Percentiles rank a stretch among this genome's conserved stretches.
phyloP scores from a whole-genome alignment of 106 monocot species.

The Platanthera zijinensis region DNA sequence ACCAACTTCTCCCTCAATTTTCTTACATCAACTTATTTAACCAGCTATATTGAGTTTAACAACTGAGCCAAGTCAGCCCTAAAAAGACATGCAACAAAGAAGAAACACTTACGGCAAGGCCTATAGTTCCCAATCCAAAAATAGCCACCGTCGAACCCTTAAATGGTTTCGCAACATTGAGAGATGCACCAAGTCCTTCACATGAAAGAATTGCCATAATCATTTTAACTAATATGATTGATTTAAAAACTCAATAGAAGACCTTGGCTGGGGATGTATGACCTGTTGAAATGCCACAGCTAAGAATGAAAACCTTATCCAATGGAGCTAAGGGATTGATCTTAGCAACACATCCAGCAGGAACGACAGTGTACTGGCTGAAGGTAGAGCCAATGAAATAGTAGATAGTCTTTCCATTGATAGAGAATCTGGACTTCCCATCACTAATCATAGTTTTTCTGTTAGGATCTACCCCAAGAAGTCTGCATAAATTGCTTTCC shows the following conservation, averaged over 20 bases:
- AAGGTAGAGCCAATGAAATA: slow-evolving; percentile 39
- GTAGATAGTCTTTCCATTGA: slow-evolving; percentile 27
- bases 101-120: slow-evolving; percentile 20
- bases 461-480: slow-evolving; percentile 28
- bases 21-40: no score
- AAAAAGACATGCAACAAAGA: not conserved
- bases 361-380: slow-evolving; percentile 46
- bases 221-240: not conserved
- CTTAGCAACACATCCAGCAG: slow-evolving; percentile 35
- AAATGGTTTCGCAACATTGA: slow-evolving; percentile 36
- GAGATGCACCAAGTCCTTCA: slow-evolving; percentile 28
- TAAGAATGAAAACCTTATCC: slow-evolving; percentile 30
- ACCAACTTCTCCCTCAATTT: no score
- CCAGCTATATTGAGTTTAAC: no score
- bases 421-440: slow-evolving; percentile 33
- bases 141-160: slow-evolving; percentile 28
- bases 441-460: slow-evolving; percentile 29
- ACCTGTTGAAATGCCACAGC: slow-evolving; percentile 48
- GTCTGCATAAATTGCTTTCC: slow-evolving; percentile 44
- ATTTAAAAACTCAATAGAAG: not conserved
- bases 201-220: not conserved
- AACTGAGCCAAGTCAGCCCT: no score
- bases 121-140: slow-evolving; percentile 38
- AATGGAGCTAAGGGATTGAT: slow-evolving; percentile 30
- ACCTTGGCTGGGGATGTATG: not conserved